Evolutionary conservation across 2,329 filamentous ascomycete genomes (phyloP).

Genomic region (Torrubiella hemipterigena): DNA sequence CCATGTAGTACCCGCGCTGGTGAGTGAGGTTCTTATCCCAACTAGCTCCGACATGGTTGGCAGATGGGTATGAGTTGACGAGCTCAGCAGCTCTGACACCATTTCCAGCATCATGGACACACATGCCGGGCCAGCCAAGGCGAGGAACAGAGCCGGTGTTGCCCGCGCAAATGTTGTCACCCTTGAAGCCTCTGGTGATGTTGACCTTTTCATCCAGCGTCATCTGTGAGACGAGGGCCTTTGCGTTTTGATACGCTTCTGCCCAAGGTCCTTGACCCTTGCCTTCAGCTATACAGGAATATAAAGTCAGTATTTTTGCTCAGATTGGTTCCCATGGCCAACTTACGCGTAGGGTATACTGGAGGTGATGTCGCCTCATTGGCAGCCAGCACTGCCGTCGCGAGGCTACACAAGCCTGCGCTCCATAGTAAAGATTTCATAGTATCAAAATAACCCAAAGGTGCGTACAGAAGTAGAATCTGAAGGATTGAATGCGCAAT

Average conservation of each 20-base stretch:
- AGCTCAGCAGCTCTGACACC: conserved; percentile 35
- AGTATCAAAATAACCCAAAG: background rate
- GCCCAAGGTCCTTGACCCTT: conserved; percentile 34
- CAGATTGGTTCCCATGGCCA: background rate
- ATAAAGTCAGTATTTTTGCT: background rate
- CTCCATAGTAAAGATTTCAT: conserved; percentile 1
- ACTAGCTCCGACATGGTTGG: conserved; percentile 32
- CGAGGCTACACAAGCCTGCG: conserved; percentile 3
- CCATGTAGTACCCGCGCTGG: conserved; percentile 38
- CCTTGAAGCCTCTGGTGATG: conserved; percentile 40
- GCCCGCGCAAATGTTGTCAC: conserved; percentile 34
- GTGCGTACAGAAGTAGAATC: background rate
- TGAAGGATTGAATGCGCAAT: background rate
- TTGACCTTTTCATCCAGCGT: conserved; percentile 54
- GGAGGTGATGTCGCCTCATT: conserved; percentile 10
- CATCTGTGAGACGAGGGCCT: conserved; percentile 45
- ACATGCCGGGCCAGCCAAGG: conserved; percentile 32
- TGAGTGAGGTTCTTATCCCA: conserved; percentile 45
- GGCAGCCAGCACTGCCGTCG: conserved; percentile 3
- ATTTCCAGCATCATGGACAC: conserved; percentile 37
- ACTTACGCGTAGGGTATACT: conserved; percentile 15
- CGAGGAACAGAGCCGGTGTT: conserved; percentile 33
- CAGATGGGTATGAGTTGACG: conserved; percentile 35
- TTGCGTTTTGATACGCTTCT: conserved; percentile 45
- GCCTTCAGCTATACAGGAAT: conserved; percentile 14